These are phyloP conservation scores for Nicotiana attenuata DNA, from an alignment of 257 asterid species.

Conservation along the genomic window DNA sequence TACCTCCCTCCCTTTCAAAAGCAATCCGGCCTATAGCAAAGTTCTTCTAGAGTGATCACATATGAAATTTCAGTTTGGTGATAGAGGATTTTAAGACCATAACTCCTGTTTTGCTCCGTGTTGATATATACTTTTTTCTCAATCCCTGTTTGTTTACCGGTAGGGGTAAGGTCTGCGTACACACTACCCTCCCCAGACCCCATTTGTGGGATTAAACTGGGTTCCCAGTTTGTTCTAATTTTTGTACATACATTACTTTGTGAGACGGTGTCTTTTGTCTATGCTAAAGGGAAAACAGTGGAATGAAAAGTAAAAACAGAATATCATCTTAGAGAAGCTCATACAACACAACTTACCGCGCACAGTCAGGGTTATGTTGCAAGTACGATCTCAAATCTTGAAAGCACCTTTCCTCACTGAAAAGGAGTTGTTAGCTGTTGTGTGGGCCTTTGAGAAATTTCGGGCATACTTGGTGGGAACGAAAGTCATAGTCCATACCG, in stretches of 20 bases:
- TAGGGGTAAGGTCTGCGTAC: too few relatives aligned
- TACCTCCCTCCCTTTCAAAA: background rate
- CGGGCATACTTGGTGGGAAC: too few relatives aligned
- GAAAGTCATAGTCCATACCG: too few relatives aligned
- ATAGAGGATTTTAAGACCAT: background rate
- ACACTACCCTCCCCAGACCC: too few relatives aligned
- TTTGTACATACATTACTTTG: background rate
- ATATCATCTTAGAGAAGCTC: background rate
- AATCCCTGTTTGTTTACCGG: background rate
- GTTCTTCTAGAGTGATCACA: background rate
- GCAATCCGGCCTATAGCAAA: background rate
- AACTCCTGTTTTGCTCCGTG: background rate
- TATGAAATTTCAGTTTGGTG: background rate
- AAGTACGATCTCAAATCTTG: conserved; percentile 62
- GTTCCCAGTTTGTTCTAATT: background rate
- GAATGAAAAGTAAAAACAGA: background rate
- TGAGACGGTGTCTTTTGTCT: background rate
- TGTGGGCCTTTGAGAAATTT: too few relatives aligned
- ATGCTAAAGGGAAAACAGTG: background rate
- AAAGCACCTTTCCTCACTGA: conserved; percentile 83
- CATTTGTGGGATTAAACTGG: too few relatives aligned
- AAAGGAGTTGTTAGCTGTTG: too few relatives aligned
- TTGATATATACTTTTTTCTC: background rate
- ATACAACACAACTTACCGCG: conserved; percentile 33
- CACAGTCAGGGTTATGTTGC: conserved; percentile 73